These are phyloP conservation scores for Chytriomyces sp. DNA, from an alignment of 192 early-diverging fungal species.

Conservation along the genomic window DNA sequence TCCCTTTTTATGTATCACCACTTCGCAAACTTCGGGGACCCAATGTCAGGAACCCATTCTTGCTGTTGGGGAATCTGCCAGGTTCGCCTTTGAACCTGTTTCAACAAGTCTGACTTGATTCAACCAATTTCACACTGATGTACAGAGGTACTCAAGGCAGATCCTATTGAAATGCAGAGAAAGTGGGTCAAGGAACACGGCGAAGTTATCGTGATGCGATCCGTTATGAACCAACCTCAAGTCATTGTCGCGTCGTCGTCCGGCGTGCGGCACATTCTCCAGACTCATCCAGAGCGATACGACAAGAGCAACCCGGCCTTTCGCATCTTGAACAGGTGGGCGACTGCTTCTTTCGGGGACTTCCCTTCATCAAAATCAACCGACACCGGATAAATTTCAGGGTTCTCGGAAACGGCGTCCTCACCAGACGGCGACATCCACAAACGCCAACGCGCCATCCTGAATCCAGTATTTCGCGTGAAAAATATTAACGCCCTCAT, in stretches of 20 bases:
- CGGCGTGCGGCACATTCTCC: neutral
- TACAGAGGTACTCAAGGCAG: no score
- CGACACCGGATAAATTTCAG: neutral
- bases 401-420: neutral
- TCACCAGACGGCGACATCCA: constrained; percentile 1
- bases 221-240: neutral
- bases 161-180: neutral
- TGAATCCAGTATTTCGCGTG: constrained; percentile 1
- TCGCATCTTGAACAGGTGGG: neutral
- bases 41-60: no score
- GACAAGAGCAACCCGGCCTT: neutral
- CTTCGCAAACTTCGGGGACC: no score
- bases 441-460: constrained; percentile 18
- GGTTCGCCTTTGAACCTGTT: no score
- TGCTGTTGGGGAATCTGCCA: no score
- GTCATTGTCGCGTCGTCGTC: neutral
- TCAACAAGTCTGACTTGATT: no score
- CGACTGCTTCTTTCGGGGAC: neutral
- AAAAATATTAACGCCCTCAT: constrained; percentile 3
- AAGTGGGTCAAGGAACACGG: neutral
- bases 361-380: neutral
- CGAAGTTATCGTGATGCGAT: neutral
- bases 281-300: neutral
- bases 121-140: no score
- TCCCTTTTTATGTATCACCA: no score